A percentile compares a stretch with the other conserved stretches of the same genome.
These are phyloP conservation scores for Trichoderma atrobrunneum DNA, from an alignment of 2,329 filamentous ascomycete species.

Conservation along the genomic window DNA sequence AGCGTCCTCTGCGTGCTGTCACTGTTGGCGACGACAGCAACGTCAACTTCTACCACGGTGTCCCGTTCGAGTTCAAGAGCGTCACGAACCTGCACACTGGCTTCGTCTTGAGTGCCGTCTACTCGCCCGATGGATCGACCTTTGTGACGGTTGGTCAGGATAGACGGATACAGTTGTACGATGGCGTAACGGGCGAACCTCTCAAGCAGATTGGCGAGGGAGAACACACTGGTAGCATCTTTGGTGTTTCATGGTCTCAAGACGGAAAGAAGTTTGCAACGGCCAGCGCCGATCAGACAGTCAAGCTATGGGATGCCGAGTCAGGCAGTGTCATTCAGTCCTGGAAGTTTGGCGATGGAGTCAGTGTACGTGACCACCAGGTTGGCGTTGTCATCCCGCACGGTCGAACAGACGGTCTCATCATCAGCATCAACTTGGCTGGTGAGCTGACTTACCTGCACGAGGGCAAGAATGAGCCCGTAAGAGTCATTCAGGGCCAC, in stretches of 20 bases:
- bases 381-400: conserved; percentile 90
- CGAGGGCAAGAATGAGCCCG: conserved; percentile 66
- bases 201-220: conserved; percentile 74
- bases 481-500: conserved; percentile 77
- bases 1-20: conserved; percentile 85
- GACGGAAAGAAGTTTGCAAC: conserved; percentile 87
- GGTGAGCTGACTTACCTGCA: conserved; percentile 89
- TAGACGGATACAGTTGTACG: conserved; percentile 87
- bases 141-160: conserved; percentile 93
- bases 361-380: conserved; percentile 80
- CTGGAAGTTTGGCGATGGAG: conserved; percentile 80
- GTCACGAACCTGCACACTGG: conserved; percentile 79
- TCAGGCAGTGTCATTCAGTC: conserved; percentile 72
- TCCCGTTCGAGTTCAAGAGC: conserved; percentile 93
- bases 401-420: conserved; percentile 76
- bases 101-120: conserved; percentile 83
- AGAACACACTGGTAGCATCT: conserved; percentile 90
- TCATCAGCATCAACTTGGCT: conserved; percentile 84
- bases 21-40: conserved; percentile 89
- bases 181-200: conserved; percentile 90
- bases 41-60: conserved; percentile 88
- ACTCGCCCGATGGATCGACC: conserved; percentile 79
- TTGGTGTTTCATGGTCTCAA: conserved; percentile 83
- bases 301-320: conserved; percentile 91
- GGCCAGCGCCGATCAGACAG: conserved; percentile 88